Conservation (phyloP, 2,329 filamentous ascomycete genomes). For the Cytospora chrysosperma region DNA sequence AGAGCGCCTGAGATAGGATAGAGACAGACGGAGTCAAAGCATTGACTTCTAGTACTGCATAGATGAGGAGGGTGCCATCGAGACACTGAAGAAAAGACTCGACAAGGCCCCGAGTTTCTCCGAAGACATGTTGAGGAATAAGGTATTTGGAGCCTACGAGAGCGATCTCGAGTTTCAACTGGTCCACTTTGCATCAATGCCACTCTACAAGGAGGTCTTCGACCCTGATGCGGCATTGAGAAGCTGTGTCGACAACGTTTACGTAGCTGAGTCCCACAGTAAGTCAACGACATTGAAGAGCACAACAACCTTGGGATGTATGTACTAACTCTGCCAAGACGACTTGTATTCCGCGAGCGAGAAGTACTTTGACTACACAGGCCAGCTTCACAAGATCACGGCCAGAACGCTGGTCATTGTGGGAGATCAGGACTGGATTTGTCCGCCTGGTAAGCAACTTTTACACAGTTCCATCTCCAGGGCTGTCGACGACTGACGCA, state of each 20-base stretch:
- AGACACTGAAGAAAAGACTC: conserved; percentile 33
- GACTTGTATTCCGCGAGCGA: conserved; percentile 36
- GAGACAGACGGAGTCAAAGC: neutral
- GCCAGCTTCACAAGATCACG: conserved; percentile 31
- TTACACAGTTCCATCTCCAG: neutral
- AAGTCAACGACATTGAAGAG: conserved; percentile 8
- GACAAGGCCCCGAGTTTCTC: conserved; percentile 37
- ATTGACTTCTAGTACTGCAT: neutral
- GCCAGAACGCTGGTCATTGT: conserved; percentile 39
- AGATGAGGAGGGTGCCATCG: conserved; percentile 38
- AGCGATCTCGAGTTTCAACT: conserved; percentile 40
- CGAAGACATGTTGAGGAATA: conserved; percentile 37
- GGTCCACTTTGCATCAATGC: conserved; percentile 38
- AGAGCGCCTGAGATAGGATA: neutral
- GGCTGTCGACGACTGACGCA: neutral
- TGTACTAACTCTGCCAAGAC: conserved; percentile 28
- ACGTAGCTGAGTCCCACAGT: conserved; percentile 39
- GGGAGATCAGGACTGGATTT: conserved; percentile 42
- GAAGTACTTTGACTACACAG: conserved; percentile 40
- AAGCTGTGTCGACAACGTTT: conserved; percentile 33
- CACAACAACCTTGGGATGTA: too few species aligned
- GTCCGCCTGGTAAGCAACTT: conserved; percentile 34
- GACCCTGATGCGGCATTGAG: conserved; percentile 35
- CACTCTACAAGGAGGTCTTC: conserved; percentile 38
- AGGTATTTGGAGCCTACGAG: conserved; percentile 39